Base-by-base conservation (phyloP, 164 flowering plant genomes). In the Umbilicus rupestris region DNA sequence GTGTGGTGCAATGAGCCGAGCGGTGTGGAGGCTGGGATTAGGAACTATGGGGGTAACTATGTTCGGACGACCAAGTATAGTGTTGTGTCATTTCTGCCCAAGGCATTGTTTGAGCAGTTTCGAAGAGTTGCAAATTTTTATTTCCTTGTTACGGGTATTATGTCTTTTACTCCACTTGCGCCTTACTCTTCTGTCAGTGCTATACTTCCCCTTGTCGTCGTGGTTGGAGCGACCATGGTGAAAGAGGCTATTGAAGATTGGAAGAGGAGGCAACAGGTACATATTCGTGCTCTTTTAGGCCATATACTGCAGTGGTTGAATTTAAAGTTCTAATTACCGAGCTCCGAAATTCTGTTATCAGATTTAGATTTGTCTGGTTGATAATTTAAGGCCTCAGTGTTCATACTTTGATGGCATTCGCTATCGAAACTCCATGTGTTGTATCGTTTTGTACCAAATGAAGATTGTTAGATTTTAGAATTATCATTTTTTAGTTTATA, bases 31-130 rank as follows among this genome's bases (percentile, higher is more conserved):
- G 81, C 87, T 1, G 63, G 39, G n/a, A 64, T 66, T 30, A 73
- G 75, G 3, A 78, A 71, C 20, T 86, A 84, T 59, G 46, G 47
- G 3, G 72, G 50, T 41, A 86, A 86, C 70, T 80, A 80, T 79
- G 84, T 86, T 20, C 72, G 78, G 24, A 72, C 80, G 20, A 81
- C 90, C 0, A 86, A 86, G 77, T 86, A 84, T 63, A 85, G 80
- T 9, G 45, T 69, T 39, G 79, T 81, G 52, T 77, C 77, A 66
- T 85, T 85, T 76, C 30, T 85, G 41, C 90, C 90, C 0, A 85
- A 85, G 59, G 78, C 86, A 1, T 75, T 85, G 79, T 85, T 84
- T 71, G 90, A 85, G 78, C 90, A 85, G 79, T 85, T 85, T 49
- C 78, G 90, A 67, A 78, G 91, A 63, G 87, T 86, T 59, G 91